These are phyloP conservation scores for Albifimbria verrucaria DNA, from an alignment of 2,329 filamentous ascomycete species.

Conservation along the genomic window DNA sequence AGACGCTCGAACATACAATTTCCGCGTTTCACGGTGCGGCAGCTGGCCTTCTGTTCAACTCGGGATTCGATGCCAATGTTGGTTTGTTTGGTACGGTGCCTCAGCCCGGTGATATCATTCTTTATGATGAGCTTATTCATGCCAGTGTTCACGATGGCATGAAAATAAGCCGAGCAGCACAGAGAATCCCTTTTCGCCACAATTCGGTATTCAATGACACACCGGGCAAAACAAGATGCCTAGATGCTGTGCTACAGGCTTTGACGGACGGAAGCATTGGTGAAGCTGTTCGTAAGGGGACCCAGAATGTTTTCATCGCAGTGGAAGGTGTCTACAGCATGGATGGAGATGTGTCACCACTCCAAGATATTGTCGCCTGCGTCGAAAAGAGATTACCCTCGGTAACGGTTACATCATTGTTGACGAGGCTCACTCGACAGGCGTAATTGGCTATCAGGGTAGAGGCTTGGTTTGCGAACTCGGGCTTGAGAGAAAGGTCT, in stretches of 20 bases:
- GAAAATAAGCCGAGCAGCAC: slow-evolving; percentile 55
- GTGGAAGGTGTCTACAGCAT: slow-evolving; percentile 77
- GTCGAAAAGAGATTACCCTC: slow-evolving; percentile 53
- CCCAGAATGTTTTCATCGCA: slow-evolving; percentile 60
- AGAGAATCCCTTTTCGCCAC: slow-evolving; percentile 52
- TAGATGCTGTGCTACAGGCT: slow-evolving; percentile 23
- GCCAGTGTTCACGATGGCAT: slow-evolving; percentile 79
- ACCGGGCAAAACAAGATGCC: slow-evolving; percentile 2
- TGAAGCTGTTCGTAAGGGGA: slow-evolving; percentile 28
- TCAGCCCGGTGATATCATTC: slow-evolving; percentile 57
- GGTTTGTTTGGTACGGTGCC: slow-evolving; percentile 60
- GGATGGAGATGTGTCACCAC: slow-evolving; percentile 71
- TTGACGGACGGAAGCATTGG: slow-evolving; percentile 32
- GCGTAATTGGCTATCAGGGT: slow-evolving; percentile 54
- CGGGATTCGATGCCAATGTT: slow-evolving; percentile 65
- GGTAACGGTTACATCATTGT: slow-evolving; percentile 62
- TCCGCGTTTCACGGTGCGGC: slow-evolving; percentile 44
- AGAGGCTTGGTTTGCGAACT: slow-evolving; percentile 56
- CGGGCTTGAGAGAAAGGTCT: slow-evolving; percentile 53
- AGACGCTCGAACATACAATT: slow-evolving; percentile 43
- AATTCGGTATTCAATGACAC: slow-evolving; percentile 39
- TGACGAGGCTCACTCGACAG: slow-evolving; percentile 67
- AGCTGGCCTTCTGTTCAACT: slow-evolving; percentile 50
- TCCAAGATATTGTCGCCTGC: slow-evolving; percentile 56
- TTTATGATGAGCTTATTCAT: slow-evolving; percentile 75